These are phyloP conservation scores for Phoma sp. DNA, from an alignment of 2,329 filamentous ascomycete genomes.

Conservation along the genomic window DNA sequence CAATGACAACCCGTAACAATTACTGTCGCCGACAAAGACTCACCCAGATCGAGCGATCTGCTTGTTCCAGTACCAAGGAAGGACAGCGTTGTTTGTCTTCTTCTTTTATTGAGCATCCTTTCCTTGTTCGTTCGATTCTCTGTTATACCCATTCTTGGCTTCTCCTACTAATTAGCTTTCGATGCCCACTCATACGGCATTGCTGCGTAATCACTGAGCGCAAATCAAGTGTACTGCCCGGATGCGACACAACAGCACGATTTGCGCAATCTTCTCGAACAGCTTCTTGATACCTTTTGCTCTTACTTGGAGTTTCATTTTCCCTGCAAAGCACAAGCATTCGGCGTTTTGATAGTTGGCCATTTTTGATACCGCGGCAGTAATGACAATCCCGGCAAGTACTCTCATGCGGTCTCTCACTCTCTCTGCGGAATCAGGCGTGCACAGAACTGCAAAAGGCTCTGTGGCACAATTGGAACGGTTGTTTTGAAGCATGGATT, in stretches of 20 bases:
- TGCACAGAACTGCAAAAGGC: too few species aligned
- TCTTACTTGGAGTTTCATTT: background rate
- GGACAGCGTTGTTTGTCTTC: conserved; percentile 1
- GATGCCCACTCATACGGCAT: background rate
- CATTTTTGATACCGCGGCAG: background rate
- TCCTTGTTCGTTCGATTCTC: background rate
- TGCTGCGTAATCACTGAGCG: too few species aligned
- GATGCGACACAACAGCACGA: background rate
- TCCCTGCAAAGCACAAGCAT: background rate
- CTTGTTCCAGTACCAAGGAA: conserved; percentile 5
- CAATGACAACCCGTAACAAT: conserved; percentile 2
- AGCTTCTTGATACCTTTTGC: background rate
- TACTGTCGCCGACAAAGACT: conserved; percentile 9
- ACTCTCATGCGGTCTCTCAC: too few species aligned
- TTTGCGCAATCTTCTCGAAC: background rate
- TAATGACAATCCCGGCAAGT: background rate
- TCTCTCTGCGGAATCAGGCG: too few species aligned
- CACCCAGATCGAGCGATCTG: background rate
- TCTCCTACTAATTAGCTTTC: background rate
- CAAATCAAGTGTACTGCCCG: background rate
- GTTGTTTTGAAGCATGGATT: too few species aligned
- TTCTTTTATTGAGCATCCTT: background rate
- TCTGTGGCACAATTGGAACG: background rate
- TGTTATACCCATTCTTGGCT: background rate
- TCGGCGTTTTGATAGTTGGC: background rate